A percentile compares a stretch with the other conserved stretches of the same genome.
Evolutionary conservation across 257 asterid genomes (phyloP).

Genomic region (Buddleja alternifolia): DNA sequence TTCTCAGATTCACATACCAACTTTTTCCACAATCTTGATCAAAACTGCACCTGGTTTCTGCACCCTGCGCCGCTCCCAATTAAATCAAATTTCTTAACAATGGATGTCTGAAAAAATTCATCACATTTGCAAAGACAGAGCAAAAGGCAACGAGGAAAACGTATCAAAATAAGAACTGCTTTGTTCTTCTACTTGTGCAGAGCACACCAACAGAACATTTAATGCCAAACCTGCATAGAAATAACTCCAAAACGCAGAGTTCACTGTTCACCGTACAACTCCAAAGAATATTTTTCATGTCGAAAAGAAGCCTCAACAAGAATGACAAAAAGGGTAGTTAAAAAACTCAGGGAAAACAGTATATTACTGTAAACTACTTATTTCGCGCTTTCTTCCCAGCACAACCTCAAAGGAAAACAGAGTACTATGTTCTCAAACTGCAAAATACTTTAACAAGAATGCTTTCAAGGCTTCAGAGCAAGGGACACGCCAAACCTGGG

Average conservation of each 20-base stretch:
- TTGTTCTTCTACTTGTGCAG: too few species aligned
- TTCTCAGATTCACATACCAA: too few species aligned
- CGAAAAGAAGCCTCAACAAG: constrained; percentile 5
- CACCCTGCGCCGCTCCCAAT: too few species aligned
- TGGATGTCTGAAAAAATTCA: too few species aligned
- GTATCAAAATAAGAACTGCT: too few species aligned
- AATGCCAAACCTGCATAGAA: background rate
- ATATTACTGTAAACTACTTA: constrained; percentile 33
- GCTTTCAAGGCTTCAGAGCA: constrained; percentile 61
- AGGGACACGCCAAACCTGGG: constrained; percentile 66
- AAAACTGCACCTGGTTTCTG: too few species aligned
- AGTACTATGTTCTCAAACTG: constrained; percentile 18
- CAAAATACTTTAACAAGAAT: background rate
- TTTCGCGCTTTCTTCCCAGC: constrained; percentile 36
- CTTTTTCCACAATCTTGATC: too few species aligned
- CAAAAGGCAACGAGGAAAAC: too few species aligned
- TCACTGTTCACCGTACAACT: background rate
- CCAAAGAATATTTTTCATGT: constrained; percentile 14
- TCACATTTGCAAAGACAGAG: too few species aligned
- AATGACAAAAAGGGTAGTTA: constrained; percentile 9
- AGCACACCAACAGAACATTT: background rate
- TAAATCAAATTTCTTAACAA: too few species aligned
- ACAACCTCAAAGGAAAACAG: constrained; percentile 24
- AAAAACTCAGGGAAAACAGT: constrained; percentile 8
- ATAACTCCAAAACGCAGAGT: constrained; percentile 13